These are phyloP conservation scores for Vigna trinervia DNA, from an alignment of 306 rosid genomes.

Conservation along the genomic window DNA sequence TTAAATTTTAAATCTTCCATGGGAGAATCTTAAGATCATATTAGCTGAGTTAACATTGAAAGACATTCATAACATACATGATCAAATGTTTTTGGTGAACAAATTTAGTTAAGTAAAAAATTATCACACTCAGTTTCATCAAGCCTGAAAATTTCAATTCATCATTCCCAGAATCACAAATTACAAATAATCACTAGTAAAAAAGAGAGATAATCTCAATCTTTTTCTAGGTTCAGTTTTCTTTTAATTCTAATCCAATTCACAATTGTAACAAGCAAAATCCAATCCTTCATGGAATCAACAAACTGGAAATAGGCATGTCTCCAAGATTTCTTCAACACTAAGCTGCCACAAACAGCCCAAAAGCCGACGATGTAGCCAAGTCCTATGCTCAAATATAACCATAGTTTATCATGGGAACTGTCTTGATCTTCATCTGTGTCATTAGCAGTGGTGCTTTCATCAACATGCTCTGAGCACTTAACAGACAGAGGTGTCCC, in stretches of 20 bases:
- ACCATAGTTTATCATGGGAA: background rate
- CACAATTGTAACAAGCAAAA: background rate
- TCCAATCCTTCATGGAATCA: constrained; percentile 4
- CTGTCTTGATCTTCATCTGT: background rate
- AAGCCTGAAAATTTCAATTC: too few relatives aligned
- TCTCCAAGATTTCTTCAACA: background rate
- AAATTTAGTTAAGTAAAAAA: background rate
- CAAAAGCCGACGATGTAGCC: constrained; percentile 4
- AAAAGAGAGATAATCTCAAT: background rate
- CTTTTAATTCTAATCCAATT: background rate
- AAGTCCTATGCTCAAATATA: background rate
- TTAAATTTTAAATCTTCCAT: too few relatives aligned
- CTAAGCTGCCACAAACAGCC: constrained; percentile 11
- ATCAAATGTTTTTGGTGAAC: background rate
- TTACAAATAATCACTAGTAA: background rate
- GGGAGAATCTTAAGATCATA: too few relatives aligned
- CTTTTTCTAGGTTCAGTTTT: background rate
- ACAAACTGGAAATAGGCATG: background rate
- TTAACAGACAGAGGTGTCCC: background rate
- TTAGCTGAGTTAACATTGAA: too few relatives aligned
- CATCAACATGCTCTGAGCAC: background rate
- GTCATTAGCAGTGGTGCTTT: background rate
- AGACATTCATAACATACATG: too few relatives aligned
- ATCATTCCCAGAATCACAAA: too few relatives aligned
- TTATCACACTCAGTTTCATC: background rate